phyloP scores from a whole-genome alignment of 164 flowering plant species.

The Stephania yunnanensis region DNA sequence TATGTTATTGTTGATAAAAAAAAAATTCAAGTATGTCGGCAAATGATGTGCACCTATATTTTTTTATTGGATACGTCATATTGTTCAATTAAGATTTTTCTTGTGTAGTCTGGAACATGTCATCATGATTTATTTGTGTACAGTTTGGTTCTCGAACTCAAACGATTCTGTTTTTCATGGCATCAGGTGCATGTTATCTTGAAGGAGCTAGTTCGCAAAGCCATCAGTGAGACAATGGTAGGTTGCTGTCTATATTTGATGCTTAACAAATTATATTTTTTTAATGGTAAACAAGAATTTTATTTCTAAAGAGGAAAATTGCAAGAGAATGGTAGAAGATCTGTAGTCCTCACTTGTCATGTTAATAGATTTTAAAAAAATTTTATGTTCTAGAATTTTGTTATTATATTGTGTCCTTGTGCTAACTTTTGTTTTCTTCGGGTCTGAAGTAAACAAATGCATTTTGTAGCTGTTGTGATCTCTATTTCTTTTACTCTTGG shows the following conservation, averaged over 20 bases:
- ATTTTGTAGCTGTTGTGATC: neutral
- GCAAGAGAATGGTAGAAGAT: too few species aligned
- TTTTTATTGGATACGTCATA: neutral
- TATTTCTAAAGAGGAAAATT: too few species aligned
- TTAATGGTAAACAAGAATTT: too few species aligned
- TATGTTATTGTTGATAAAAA: neutral
- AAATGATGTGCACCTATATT: neutral
- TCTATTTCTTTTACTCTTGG: neutral
- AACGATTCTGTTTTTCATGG: constrained; percentile 3
- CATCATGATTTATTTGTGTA: neutral
- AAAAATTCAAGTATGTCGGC: neutral
- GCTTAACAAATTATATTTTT: neutral
- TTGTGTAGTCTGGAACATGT: neutral
- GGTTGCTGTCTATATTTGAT: constrained; percentile 15
- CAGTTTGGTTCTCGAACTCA: neutral
- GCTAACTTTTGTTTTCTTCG: neutral
- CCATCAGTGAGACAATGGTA: constrained; percentile 64
- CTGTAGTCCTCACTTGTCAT: too few species aligned
- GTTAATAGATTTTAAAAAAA: too few species aligned
- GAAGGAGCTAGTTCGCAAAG: constrained; percentile 79
- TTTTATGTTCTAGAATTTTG: too few species aligned
- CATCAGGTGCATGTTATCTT: constrained; percentile 65
- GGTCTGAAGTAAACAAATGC: neutral
- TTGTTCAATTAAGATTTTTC: neutral
- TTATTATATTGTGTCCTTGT: neutral